Evolutionary conservation across 768 basidiomycete genomes (phyloP), one percentile per base, ranked within the genome.

Genomic region (Mycena crocata): DNA sequence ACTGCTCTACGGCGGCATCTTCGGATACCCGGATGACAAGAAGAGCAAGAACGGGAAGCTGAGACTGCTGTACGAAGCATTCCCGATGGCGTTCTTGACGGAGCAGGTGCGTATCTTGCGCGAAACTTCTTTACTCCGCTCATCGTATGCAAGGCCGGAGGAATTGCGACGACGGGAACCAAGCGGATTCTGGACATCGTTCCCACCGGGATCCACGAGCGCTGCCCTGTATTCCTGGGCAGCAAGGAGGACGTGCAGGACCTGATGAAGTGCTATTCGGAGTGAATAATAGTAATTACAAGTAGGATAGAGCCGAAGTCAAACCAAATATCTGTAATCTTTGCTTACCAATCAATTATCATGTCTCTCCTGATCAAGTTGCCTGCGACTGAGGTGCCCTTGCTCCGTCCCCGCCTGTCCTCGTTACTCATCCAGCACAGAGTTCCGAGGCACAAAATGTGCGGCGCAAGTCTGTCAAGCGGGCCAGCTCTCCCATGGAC

Each of bases 1-100:
- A 8, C 82, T 99, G 34, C 84, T 99, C 5, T 99, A 99, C 75
- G 98, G 98, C 26, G 98, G 98, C 45, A 99, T 99, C 74, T 99
- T 99, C 73, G 97, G 96, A 12, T 99, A 99, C 79, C 98, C 98
- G 10, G 90, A 91, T 74, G 98, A 99, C 82, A 98, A 94, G 87
- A 99, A 99, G 87, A 93, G 89, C 81, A 98, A 97, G 86, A 91
- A 81, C 62, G 97, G 98, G 50, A 99, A 99, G 82, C 85, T 99
- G 72, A 87, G 98, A 74, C 81, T 99, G 76, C 83, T 99, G 49
- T 99, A 99, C 72, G 98, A 99, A 80, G 97, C 95, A 4, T 98
- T 98, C 86, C 97, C 96, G 23, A 98, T 98, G 96, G 93, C 95
- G 12, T 96, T 91, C 82, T 80, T 98, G 76, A 95, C 90, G 3